phyloP scores from a whole-genome alignment of 2,329 filamentous ascomycete genomes.

The Penicillium griseofulvum region DNA sequence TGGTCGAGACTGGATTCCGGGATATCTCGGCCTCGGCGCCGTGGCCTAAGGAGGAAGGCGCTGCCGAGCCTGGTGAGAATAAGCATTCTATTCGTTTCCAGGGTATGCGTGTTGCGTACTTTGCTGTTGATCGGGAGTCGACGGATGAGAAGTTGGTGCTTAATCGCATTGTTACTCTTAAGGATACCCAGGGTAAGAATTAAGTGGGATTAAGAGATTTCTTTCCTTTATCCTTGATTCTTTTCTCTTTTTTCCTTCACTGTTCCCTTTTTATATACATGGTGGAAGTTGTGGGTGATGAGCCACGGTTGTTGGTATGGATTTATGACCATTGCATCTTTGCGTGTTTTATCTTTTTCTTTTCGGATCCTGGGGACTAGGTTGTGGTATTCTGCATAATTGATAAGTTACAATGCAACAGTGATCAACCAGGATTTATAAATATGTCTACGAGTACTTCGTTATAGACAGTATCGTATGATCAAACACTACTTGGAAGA shows the following conservation, averaged over 20 bases:
- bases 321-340: conserved; percentile 21
- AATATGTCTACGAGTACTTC: not conserved
- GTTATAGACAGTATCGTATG: not conserved
- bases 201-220: conserved; percentile 1
- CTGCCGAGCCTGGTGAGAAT: conserved; percentile 37
- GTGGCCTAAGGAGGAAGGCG: conserved; percentile 74
- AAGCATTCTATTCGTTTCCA: conserved; percentile 84
- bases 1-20: conserved; percentile 80
- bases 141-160: conserved; percentile 77
- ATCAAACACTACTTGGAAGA: not conserved
- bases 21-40: conserved; percentile 71
- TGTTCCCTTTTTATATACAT: not conserved
- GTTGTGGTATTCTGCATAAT: not conserved
- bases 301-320: conserved; percentile 11
- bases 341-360: conserved; percentile 3
- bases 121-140: conserved; percentile 68
- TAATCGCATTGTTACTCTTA: conserved; percentile 87
- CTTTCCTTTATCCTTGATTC: not conserved
- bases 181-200: conserved; percentile 56
- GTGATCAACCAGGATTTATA: not conserved
- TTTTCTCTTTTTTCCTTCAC: not conserved
- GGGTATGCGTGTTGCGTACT: conserved; percentile 73
- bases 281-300: conserved; percentile 3
- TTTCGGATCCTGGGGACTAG: not conserved
- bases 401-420: conserved; percentile 1